phyloP scores from a whole-genome alignment of 331 rosid species.

The Spiraea crenata region DNA sequence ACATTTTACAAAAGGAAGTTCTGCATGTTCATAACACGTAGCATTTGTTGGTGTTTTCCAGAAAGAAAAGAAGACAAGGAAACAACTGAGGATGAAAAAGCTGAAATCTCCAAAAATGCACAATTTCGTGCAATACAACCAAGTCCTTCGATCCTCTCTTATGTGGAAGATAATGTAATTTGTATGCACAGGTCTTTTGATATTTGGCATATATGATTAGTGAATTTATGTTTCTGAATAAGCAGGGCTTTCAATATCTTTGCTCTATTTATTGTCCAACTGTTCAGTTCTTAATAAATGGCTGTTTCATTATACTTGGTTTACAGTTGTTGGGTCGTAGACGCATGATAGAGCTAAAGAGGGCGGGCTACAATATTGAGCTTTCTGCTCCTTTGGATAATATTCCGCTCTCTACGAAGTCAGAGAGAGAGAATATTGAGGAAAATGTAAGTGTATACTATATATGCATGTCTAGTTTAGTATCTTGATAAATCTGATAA shows the following conservation, averaged over 20 bases:
- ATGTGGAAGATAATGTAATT: conserved; percentile 90
- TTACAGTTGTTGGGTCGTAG: conserved; percentile 80
- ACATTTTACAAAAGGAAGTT: neutral
- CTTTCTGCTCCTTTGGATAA: conserved; percentile 91
- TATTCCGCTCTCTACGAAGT: conserved; percentile 56
- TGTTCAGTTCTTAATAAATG: conserved; percentile 21
- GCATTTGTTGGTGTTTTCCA: conserved; percentile 36
- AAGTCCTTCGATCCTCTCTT: conserved; percentile 74
- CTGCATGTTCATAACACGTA: conserved; percentile 4
- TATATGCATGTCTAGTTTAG: neutral
- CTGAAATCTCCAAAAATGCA: conserved; percentile 70
- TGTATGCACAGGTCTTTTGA: conserved; percentile 40
- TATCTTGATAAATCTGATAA: neutral
- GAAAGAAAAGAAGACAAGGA: conserved; percentile 52
- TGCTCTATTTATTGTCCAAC: neutral
- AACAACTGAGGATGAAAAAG: conserved; percentile 46
- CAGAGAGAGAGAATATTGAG: conserved; percentile 77
- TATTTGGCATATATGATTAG: conserved; percentile 20
- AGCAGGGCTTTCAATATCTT: neutral
- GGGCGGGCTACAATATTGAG: conserved; percentile 90
- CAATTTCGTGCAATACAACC: conserved; percentile 89
- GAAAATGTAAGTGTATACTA: conserved; percentile 57
- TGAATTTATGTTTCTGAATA: conserved; percentile 5
- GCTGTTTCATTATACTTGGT: conserved; percentile 16
- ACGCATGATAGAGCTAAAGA: conserved; percentile 68